Evolutionary conservation across 768 basidiomycete genomes (phyloP), one percentile per base, ranked within the genome.

Genomic region (Roridomyces roridus): DNA sequence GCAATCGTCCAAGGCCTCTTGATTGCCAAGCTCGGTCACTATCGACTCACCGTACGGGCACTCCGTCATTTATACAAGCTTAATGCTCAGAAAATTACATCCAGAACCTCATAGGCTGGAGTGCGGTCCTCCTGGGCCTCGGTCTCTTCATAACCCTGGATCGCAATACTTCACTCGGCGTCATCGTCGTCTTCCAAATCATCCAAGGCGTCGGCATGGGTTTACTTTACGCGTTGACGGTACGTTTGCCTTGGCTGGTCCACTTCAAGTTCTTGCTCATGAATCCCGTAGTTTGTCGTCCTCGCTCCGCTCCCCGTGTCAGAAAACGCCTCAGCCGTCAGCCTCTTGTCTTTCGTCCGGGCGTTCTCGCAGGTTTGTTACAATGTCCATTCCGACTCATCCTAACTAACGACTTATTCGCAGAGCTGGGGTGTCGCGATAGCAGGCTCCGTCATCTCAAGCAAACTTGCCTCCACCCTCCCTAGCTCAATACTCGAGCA

Each of bases 361-460:
- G 54, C 67, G 2, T 77, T 77, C 40, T 68, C 73, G 31, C 40
- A 84, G 75, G 70, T 71, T 4, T n/a, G n/a, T n/a, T n/a, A n/a
- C n/a, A n/a, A n/a, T n/a, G n/a, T n/a, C n/a, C n/a, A n/a, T n/a
- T n/a, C n/a, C n/a, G n/a, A n/a, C n/a, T n/a, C n/a, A n/a, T n/a
- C n/a, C n/a, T n/a, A n/a, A n/a, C n/a, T n/a, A n/a, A n/a, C n/a
- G n/a, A n/a, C n/a, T n/a, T n/a, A n/a, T n/a, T n/a, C n/a, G n/a
- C n/a, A n/a, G n/a, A n/a, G n/a, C n/a, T 81, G 82, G 77, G 85
- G 85, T 0, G 69, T 85, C 62, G 71, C 78, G 0, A 75, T 87
- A 52, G 78, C 80, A 2, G 72, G 72, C 18, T 75, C 79, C 0
- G 73, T 86, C 43, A 70, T 87, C 6, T 79, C 82, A 59, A 87